These are phyloP conservation scores for Fusarium scirpi DNA, from an alignment of 2,329 filamentous ascomycete species.

Conservation along the genomic window DNA sequence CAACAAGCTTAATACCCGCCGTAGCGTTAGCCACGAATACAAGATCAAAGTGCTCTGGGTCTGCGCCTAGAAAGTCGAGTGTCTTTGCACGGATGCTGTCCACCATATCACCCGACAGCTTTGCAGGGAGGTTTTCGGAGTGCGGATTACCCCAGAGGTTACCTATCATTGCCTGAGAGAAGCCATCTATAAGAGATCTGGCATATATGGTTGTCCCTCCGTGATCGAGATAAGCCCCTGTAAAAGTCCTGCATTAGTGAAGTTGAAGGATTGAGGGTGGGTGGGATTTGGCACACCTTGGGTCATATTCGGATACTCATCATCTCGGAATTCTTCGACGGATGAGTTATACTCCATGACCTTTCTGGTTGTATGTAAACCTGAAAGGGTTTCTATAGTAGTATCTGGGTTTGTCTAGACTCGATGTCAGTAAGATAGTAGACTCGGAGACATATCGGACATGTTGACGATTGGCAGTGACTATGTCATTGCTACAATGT, in stretches of 20 bases:
- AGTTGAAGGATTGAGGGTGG: background rate
- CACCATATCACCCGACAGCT: conserved; percentile 67
- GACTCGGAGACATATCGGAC: background rate
- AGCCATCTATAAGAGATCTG: conserved; percentile 66
- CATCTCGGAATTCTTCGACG: conserved; percentile 44
- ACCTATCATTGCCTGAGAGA: conserved; percentile 65
- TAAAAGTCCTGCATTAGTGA: conserved; percentile 11
- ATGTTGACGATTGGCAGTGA: background rate
- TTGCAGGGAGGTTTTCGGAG: conserved; percentile 71
- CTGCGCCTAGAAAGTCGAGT: conserved; percentile 69
- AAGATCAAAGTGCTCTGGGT: conserved; percentile 69
- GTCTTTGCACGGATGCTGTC: conserved; percentile 66
- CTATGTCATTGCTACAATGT: background rate
- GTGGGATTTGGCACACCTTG: conserved; percentile 35
- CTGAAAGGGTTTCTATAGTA: conserved; percentile 22
- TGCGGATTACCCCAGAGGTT: conserved; percentile 77
- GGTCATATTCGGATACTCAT: conserved; percentile 47
- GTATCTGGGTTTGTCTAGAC: conserved; percentile 26
- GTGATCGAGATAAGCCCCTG: conserved; percentile 67
- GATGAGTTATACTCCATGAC: conserved; percentile 44
- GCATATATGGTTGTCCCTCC: conserved; percentile 69
- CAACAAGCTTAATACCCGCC: conserved; percentile 71
- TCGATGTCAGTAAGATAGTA: background rate
- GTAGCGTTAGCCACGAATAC: conserved; percentile 73
- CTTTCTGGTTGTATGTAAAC: conserved; percentile 9